These are phyloP conservation scores for Aspergillus aculeatus DNA, from an alignment of 2,329 filamentous ascomycete species.

Conservation along the genomic window DNA sequence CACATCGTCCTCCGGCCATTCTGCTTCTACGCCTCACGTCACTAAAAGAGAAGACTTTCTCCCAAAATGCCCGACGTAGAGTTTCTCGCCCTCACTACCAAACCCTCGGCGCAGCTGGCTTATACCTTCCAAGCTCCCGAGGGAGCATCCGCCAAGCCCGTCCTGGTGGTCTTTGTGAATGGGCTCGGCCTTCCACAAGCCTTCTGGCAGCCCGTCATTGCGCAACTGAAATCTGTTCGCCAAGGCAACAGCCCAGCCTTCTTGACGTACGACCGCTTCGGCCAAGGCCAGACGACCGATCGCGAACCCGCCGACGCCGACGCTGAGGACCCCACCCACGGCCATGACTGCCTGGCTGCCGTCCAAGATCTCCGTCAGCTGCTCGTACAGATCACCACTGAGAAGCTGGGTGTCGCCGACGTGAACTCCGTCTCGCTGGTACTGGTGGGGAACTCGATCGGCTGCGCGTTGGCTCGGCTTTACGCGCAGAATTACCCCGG, in stretches of 20 bases:
- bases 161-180: conserved; percentile 46
- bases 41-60: background rate
- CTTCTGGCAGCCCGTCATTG: conserved; percentile 39
- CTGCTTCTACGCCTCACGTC: background rate
- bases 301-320: conserved; percentile 42
- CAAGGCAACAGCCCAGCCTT: conserved; percentile 40
- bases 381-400: conserved; percentile 39
- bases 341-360: conserved; percentile 8
- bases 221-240: conserved; percentile 18
- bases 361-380: conserved; percentile 44
- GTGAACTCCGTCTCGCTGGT: conserved; percentile 37
- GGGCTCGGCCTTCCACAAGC: conserved; percentile 43
- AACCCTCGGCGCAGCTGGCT: conserved; percentile 19
- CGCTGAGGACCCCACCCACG: conserved; percentile 27
- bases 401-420: conserved; percentile 25
- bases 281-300: conserved; percentile 54
- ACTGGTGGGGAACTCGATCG: conserved; percentile 54
- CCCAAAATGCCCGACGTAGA: conserved; percentile 16
- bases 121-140: conserved; percentile 18
- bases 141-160: conserved; percentile 6
- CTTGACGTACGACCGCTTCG: conserved; percentile 59
- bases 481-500: conserved; percentile 51
- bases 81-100: conserved; percentile 18
- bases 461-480: conserved; percentile 53
- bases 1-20: background rate